Evolutionary conservation across 768 basidiomycete genomes (phyloP).

Genomic region (Cubamyces lactineus): DNA sequence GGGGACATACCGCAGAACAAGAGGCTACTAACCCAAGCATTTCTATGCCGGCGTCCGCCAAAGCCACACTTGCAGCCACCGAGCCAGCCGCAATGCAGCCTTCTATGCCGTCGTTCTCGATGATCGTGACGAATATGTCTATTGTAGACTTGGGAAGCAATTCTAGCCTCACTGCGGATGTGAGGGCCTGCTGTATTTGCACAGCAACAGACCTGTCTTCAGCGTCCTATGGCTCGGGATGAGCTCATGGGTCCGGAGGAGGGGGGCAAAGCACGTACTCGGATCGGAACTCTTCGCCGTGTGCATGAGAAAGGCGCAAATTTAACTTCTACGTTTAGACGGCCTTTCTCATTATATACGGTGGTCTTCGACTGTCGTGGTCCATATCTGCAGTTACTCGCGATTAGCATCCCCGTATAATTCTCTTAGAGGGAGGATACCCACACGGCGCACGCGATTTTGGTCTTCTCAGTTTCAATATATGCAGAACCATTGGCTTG

Average conservation of each 20-base stretch:
- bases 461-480: conserved; percentile 89
- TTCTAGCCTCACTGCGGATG: conserved; percentile 84
- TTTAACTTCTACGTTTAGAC: conserved; percentile 93
- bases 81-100: conserved; percentile 85
- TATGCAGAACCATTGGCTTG: conserved; percentile 98
- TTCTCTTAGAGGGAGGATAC: conserved; percentile 35
- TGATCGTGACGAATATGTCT: conserved; percentile 87
- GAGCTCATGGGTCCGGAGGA: not conserved
- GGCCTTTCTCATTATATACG: conserved; percentile 85
- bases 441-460: conserved; percentile 96
- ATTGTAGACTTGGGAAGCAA: conserved; percentile 92
- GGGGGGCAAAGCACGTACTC: conserved; percentile 55
- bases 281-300: conserved; percentile 78
- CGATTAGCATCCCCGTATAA: not conserved
- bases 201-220: conserved; percentile 87
- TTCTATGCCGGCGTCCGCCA: conserved; percentile 93
- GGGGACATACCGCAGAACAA: conserved; percentile 67
- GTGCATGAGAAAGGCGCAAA: conserved; percentile 92
- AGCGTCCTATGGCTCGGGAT: conserved; percentile 65
- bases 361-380: conserved; percentile 83
- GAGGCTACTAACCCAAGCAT: conserved; percentile 87
- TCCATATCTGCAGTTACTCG: conserved; percentile 58
- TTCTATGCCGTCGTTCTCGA: conserved; percentile 93
- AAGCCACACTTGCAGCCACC: conserved; percentile 86
- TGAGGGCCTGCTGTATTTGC: conserved; percentile 83